Evolutionary conservation across 192 early-diverging fungal genomes (phyloP).

Genomic region (Dissophora globulifera): DNA sequence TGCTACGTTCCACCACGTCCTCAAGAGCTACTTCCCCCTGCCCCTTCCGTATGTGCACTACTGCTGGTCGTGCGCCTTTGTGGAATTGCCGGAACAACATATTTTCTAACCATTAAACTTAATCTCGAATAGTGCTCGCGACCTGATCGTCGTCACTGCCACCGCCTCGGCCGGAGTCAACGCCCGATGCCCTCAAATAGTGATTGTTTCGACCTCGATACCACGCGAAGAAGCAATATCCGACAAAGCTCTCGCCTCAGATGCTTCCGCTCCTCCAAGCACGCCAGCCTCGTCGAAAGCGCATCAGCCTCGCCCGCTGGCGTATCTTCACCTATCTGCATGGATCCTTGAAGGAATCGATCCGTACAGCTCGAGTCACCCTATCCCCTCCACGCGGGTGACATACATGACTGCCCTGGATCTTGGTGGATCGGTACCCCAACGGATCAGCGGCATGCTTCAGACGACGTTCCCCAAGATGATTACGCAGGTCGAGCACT

Average conservation of each 20-base stretch:
- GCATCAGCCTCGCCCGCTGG: conserved; percentile 29
- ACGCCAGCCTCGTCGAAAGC: conserved; percentile 6
- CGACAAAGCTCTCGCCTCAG: neutral
- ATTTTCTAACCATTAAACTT: neutral
- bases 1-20: conserved; percentile 45
- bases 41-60: conserved; percentile 62
- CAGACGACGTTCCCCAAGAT: conserved; percentile 56
- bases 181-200: conserved; percentile 32
- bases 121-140: conserved; percentile 47
- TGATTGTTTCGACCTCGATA: conserved; percentile 38
- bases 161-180: conserved; percentile 32
- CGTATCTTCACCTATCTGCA: conserved; percentile 56
- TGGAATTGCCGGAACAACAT: too few species aligned
- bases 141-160: conserved; percentile 51
- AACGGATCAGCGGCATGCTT: conserved; percentile 58
- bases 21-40: conserved; percentile 60
- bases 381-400: conserved; percentile 62
- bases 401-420: conserved; percentile 61
- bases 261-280: neutral
- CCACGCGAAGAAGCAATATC: conserved; percentile 8
- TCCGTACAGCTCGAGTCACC: conserved; percentile 63
- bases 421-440: conserved; percentile 58
- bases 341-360: conserved; percentile 66
- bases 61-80: too few species aligned
- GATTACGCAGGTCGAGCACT: conserved; percentile 54